These are phyloP conservation scores for Fibroporia radiculosa DNA, from an alignment of 768 basidiomycete species.

Conservation along the genomic window DNA sequence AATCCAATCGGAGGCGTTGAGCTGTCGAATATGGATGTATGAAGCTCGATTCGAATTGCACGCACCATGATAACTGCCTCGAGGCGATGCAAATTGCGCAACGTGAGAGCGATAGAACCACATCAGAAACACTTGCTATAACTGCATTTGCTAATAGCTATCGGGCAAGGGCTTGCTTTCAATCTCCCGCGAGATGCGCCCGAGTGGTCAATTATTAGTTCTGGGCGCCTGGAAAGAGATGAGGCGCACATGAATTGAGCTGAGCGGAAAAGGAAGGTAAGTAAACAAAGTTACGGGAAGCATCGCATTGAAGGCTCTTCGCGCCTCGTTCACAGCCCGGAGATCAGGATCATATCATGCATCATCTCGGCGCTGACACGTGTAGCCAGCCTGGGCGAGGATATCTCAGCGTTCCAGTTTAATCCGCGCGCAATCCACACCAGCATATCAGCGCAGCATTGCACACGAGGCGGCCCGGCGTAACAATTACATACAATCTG, in stretches of 20 bases:
- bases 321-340: neutral
- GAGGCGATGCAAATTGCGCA: no score
- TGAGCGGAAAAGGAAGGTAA: constrained; percentile 7
- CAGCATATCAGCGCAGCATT: no score
- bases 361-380: neutral
- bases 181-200: no score
- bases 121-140: neutral
- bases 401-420: no score
- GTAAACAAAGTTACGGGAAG: constrained; percentile 2
- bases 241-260: neutral
- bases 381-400: no score
- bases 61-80: constrained; percentile 13
- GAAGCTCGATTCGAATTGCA: constrained; percentile 4
- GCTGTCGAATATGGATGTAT: no score
- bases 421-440: no score
- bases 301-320: neutral
- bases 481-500: neutral
- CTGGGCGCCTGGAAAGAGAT: no score
- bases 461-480: no score
- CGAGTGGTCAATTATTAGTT: no score
- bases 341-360: constrained; percentile 1
- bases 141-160: neutral
- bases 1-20: no score
- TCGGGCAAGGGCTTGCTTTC: neutral
- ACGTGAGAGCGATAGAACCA: neutral